Percentiles rank a stretch among this genome's conserved stretches.
phyloP scores from a whole-genome alignment of 169 alveolate species.

The Cyclospora cayetanensis region DNA sequence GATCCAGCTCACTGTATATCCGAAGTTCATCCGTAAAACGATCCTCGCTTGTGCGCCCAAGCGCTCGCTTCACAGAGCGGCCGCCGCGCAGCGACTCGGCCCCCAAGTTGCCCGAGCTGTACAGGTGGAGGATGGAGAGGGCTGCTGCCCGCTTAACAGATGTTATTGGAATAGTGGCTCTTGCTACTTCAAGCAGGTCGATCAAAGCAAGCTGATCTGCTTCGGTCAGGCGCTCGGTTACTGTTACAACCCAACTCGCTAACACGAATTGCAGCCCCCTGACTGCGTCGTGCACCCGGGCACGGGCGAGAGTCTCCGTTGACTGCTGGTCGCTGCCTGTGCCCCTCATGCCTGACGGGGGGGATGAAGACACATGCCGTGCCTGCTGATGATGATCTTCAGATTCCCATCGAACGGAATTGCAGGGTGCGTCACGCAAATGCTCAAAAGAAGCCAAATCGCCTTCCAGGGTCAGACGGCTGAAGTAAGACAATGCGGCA shows the following conservation, averaged over 20 bases:
- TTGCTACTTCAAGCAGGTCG: constrained; percentile 25
- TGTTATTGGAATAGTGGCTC: constrained; percentile 10
- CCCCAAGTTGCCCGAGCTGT: not conserved
- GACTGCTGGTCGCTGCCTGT: too few relatives aligned
- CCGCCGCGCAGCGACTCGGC: not conserved
- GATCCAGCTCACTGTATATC: constrained; percentile 26
- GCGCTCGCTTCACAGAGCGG: not conserved
- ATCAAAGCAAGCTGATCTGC: constrained; percentile 46
- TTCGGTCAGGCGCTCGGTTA: not conserved
- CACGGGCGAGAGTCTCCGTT: not conserved
- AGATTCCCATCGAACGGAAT: not conserved
- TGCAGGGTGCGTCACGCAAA: constrained; percentile 47
- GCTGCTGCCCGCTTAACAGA: constrained; percentile 26
- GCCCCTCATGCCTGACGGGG: too few relatives aligned
- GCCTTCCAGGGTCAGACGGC: constrained; percentile 32
- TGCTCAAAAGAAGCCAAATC: constrained; percentile 16
- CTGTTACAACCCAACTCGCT: constrained; percentile 54
- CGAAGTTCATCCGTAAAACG: constrained; percentile 14
- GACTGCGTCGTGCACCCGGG: constrained; percentile 37
- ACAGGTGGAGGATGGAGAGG: constrained; percentile 2
- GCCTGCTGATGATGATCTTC: too few relatives aligned
- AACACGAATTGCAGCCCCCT: constrained; percentile 33
- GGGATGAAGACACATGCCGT: too few relatives aligned
- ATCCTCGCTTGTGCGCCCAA: not conserved
- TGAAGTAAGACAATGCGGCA: not conserved